Percentiles rank a stretch among this genome's conserved stretches.
These are phyloP conservation scores for Phytophthora foliorum DNA, from an alignment of 352 stramenopile genomes.

Conservation along the genomic window DNA sequence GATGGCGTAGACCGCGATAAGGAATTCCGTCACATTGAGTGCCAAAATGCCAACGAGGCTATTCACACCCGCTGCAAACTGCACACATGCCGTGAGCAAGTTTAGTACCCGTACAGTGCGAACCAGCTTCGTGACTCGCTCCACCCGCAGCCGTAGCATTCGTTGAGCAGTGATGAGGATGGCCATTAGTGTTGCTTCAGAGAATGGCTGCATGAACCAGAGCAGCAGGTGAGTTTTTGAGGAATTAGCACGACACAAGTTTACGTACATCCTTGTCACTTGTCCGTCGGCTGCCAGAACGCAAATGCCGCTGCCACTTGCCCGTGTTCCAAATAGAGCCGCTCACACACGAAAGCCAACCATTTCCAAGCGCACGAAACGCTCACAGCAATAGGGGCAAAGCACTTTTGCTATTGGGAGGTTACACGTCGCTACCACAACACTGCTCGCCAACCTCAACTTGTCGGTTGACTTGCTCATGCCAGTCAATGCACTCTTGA, in stretches of 20 bases:
- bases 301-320: background rate
- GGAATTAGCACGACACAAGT: background rate
- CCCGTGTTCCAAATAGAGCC: background rate
- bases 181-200: conserved; percentile 7
- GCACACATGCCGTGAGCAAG: conserved; percentile 48
- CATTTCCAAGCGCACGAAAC: conserved; percentile 7
- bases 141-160: conserved; percentile 31
- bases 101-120: conserved; percentile 49
- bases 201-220: conserved; percentile 7
- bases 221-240: background rate
- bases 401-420: conserved; percentile 8
- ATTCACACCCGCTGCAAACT: conserved; percentile 53
- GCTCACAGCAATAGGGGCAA: conserved; percentile 13
- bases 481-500: background rate
- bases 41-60: conserved; percentile 52
- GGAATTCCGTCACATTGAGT: conserved; percentile 47
- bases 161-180: conserved; percentile 11
- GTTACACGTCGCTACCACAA: conserved; percentile 2
- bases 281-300: conserved; percentile 3
- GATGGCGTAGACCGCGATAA: conserved; percentile 65
- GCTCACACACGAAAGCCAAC: background rate
- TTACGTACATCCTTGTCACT: background rate
- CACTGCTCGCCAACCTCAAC: background rate
- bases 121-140: conserved; percentile 42
- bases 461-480: background rate